A percentile compares a stretch with the other conserved stretches of the same genome.
These are phyloP conservation scores for Phytopythium boreale DNA, from an alignment of 352 stramenopile species.

Conservation along the genomic window DNA sequence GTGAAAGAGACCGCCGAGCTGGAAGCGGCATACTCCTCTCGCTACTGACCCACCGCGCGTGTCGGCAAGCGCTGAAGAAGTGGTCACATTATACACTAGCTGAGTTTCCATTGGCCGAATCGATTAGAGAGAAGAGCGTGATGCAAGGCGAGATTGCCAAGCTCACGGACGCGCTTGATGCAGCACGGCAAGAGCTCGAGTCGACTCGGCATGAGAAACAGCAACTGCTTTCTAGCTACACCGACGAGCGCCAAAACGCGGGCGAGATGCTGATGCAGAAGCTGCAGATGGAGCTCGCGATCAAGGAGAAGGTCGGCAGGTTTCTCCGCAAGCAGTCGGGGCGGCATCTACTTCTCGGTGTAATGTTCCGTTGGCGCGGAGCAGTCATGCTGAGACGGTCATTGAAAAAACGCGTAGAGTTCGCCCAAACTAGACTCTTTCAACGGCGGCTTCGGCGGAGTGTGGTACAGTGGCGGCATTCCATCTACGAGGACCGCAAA, in stretches of 20 bases:
- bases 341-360: slow-evolving; percentile 20
- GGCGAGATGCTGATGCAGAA: neutral
- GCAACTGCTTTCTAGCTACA: neutral
- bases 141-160: neutral
- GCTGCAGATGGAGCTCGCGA: slow-evolving; percentile 9
- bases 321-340: slow-evolving; percentile 35
- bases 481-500: neutral
- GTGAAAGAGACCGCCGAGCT: neutral
- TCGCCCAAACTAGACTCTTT: slow-evolving; percentile 9
- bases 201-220: slow-evolving; percentile 1
- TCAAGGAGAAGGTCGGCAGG: slow-evolving; percentile 25
- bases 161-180: neutral
- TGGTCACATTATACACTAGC: slow-evolving; percentile 8
- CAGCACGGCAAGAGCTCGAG: neutral
- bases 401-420: slow-evolving; percentile 8
- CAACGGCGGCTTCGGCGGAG: slow-evolving; percentile 7
- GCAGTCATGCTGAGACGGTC: neutral
- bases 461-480: neutral
- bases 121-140: neutral
- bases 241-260: neutral
- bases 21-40: slow-evolving; percentile 6
- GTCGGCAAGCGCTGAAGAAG: slow-evolving; percentile 11
- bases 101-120: neutral
- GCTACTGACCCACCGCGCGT: slow-evolving; percentile 7
- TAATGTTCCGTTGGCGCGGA: slow-evolving; percentile 16